These are phyloP conservation scores for Vachellia collinsii DNA, from an alignment of 306 rosid species.

Conservation along the genomic window DNA sequence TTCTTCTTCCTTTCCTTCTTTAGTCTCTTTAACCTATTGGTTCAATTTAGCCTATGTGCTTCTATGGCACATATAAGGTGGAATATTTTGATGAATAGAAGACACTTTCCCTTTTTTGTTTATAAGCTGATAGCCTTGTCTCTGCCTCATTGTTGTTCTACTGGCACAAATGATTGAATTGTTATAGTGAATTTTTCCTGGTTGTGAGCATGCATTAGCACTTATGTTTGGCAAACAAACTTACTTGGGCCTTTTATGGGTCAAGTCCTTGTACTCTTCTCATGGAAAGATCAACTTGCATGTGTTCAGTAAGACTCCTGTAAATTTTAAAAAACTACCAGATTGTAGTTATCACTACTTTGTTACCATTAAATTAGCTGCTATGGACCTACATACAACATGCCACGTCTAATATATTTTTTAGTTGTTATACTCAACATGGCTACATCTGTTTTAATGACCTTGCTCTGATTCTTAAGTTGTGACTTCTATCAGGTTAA, in stretches of 20 bases:
- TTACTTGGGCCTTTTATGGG: constrained; percentile 22
- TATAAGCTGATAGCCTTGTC: constrained; percentile 8
- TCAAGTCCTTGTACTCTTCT: constrained; percentile 2
- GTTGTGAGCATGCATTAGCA: constrained; percentile 15
- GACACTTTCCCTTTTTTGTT: constrained; percentile 5
- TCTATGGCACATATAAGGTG: constrained; percentile 2
- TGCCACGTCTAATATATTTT: neutral
- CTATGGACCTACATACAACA: constrained; percentile 2
- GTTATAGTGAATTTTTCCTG: constrained; percentile 1
- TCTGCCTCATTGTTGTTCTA: constrained; percentile 4
- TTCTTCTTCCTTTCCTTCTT: neutral
- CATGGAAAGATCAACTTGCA: constrained; percentile 21
- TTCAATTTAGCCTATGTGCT: neutral
- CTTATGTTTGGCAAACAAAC: constrained; percentile 4
- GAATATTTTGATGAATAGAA: constrained; percentile 5
- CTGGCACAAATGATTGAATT: constrained; percentile 15
- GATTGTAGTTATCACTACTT: constrained; percentile 5
- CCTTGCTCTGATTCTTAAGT: constrained; percentile 31
- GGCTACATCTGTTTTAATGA: constrained; percentile 17
- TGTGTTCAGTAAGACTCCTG: constrained; percentile 7
- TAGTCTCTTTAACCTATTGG: neutral
- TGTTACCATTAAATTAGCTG: constrained; percentile 22
- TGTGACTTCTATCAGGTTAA: constrained; percentile 64
- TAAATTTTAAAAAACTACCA: constrained; percentile 1
- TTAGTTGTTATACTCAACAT: neutral